Evolutionary conservation across 257 asterid species (phyloP).

Genomic region (Rehmannia glutinosa): DNA sequence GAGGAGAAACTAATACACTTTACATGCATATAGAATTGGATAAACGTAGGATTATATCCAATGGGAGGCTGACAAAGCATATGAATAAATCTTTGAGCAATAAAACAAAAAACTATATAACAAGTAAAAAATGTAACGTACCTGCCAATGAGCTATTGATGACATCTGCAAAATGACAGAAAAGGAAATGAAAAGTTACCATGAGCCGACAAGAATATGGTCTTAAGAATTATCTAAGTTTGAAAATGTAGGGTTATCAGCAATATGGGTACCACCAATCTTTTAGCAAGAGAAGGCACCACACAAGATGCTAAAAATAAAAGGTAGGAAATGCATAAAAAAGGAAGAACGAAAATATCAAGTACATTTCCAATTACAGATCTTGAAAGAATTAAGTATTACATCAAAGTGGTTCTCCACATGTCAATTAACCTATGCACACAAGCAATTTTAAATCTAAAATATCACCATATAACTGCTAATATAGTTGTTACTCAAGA

Average conservation of each 20-base stretch:
- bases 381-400: neutral
- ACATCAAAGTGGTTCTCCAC: neutral
- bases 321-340: neutral
- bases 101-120: neutral
- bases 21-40: neutral
- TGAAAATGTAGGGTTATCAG: neutral
- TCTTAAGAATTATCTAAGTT: neutral
- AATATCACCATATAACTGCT: neutral
- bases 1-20: neutral
- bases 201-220: neutral
- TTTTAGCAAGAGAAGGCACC: neutral
- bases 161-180: conserved; percentile 22
- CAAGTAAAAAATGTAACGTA: conserved; percentile 11
- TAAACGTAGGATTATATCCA: neutral
- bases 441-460: neutral
- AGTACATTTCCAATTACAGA: neutral
- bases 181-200: conserved; percentile 15
- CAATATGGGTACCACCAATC: neutral
- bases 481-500: neutral
- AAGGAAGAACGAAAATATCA: neutral
- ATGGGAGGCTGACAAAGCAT: neutral
- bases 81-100: neutral
- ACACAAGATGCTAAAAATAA: neutral
- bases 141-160: conserved; percentile 29
- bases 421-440: neutral